These are phyloP conservation scores for Tuber magnatum DNA, from an alignment of 495 filamentous ascomycete genomes.

Conservation along the genomic window DNA sequence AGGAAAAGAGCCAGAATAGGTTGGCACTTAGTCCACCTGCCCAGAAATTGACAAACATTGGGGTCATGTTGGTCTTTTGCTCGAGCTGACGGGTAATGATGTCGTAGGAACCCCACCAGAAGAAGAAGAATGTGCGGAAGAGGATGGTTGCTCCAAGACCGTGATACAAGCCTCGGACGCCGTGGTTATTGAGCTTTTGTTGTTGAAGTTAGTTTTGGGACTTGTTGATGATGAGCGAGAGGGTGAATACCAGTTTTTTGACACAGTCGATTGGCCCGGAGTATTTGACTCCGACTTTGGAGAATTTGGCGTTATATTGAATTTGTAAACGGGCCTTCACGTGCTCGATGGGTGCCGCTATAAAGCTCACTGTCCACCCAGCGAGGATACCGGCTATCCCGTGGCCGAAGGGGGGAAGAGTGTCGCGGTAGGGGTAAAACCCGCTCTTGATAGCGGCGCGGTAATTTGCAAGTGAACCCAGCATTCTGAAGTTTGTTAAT, in stretches of 20 bases:
- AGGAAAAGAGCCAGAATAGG: constrained; percentile 85
- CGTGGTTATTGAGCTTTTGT: constrained; percentile 51
- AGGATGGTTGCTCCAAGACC: constrained; percentile 76
- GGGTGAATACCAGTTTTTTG: constrained; percentile 54
- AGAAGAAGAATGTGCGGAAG: constrained; percentile 91
- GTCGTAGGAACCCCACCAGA: constrained; percentile 94
- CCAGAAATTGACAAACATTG: constrained; percentile 89
- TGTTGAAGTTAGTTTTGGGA: neutral
- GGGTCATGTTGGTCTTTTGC: constrained; percentile 60
- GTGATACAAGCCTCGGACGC: constrained; percentile 71
- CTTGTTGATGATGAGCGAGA: neutral
- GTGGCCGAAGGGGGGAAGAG: constrained; percentile 55
- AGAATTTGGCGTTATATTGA: constrained; percentile 56
- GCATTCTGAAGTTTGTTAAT: constrained; percentile 53
- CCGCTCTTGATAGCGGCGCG: constrained; percentile 69
- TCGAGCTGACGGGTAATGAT: constrained; percentile 62
- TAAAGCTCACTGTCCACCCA: constrained; percentile 80
- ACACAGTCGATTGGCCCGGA: constrained; percentile 78
- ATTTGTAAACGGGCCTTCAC: constrained; percentile 90
- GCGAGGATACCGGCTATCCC: constrained; percentile 80
- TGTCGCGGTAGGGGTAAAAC: constrained; percentile 56
- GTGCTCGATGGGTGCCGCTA: constrained; percentile 91
- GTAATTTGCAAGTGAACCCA: constrained; percentile 85
- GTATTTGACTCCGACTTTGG: constrained; percentile 47
- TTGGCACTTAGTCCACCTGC: constrained; percentile 87